Conservation (phyloP, 2,329 filamentous ascomycete species). For the Daldinia sp. region DNA sequence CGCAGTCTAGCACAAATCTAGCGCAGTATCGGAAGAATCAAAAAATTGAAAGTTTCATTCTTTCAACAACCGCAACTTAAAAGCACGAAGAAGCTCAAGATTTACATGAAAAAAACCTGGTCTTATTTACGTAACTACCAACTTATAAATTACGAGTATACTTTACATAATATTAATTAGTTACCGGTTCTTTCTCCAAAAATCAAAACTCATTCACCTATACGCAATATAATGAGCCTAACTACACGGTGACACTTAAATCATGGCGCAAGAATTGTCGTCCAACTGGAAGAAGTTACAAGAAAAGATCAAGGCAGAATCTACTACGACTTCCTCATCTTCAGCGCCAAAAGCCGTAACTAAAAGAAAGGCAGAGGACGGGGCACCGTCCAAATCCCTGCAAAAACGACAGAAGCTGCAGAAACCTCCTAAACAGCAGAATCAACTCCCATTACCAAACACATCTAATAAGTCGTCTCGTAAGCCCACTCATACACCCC, state of each 20-base stretch:
- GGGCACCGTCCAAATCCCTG: slow-evolving; percentile 39
- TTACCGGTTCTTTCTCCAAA: background rate
- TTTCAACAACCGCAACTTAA: background rate
- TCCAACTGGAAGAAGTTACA: slow-evolving; percentile 86
- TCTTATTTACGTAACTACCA: background rate
- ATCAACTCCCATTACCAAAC: slow-evolving; percentile 25
- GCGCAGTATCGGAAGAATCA: background rate
- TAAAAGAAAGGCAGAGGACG: slow-evolving; percentile 58
- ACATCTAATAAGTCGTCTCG: slow-evolving; percentile 8
- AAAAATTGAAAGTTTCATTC: slow-evolving; percentile 23
- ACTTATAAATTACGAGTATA: background rate
- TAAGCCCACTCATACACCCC: slow-evolving; percentile 21
- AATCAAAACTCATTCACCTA: slow-evolving; percentile 1
- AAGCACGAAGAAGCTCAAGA: background rate
- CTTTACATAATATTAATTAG: background rate
- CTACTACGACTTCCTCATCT: slow-evolving; percentile 48
- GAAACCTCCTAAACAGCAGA: slow-evolving; percentile 48
- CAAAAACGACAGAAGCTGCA: slow-evolving; percentile 45
- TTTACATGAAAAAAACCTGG: background rate
- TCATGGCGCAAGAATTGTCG: slow-evolving; percentile 65
- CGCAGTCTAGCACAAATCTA: background rate
- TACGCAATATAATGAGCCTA: slow-evolving; percentile 8
- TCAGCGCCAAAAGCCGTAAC: slow-evolving; percentile 46
- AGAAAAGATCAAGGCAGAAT: slow-evolving; percentile 66
- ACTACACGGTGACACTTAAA: slow-evolving; percentile 13